Evolutionary conservation across 495 filamentous ascomycete genomes (phyloP).

Genomic region (Xylaria longipes): DNA sequence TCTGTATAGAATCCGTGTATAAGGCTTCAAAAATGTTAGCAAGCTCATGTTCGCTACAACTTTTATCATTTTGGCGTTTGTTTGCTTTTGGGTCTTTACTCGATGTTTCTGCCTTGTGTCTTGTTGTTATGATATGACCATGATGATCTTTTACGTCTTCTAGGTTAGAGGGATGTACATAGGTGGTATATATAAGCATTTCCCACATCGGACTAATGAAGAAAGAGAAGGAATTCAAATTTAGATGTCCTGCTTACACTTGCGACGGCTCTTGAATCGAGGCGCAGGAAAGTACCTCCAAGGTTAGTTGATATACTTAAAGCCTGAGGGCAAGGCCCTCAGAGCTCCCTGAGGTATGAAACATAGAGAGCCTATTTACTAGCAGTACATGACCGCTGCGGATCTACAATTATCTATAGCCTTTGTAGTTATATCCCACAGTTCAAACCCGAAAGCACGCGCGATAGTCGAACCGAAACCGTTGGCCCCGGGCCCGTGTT

Average conservation of each 20-base stretch:
- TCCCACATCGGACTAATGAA: too few species aligned
- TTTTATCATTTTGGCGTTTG: neutral
- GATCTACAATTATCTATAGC: too few species aligned
- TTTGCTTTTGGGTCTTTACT: neutral
- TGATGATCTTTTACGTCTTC: neutral
- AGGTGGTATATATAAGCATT: neutral
- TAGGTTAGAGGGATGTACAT: neutral
- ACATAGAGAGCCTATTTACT: too few species aligned
- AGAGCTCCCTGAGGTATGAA: too few species aligned
- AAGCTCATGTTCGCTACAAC: neutral
- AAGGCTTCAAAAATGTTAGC: neutral
- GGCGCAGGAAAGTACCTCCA: neutral
- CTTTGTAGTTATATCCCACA: too few species aligned
- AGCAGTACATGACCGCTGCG: too few species aligned
- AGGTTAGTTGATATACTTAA: too few species aligned
- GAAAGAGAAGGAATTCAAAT: neutral
- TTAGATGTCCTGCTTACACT: neutral
- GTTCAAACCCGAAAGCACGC: too few species aligned
- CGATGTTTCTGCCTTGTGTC: neutral
- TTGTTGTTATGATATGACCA: neutral
- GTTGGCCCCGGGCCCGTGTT: too few species aligned
- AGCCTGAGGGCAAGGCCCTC: too few species aligned
- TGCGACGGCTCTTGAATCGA: neutral
- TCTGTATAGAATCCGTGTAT: slow-evolving; percentile 4
- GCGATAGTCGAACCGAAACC: too few species aligned